Evolutionary conservation across 192 early-diverging fungal species (phyloP).

Genomic region (Kappamyces sp.): DNA sequence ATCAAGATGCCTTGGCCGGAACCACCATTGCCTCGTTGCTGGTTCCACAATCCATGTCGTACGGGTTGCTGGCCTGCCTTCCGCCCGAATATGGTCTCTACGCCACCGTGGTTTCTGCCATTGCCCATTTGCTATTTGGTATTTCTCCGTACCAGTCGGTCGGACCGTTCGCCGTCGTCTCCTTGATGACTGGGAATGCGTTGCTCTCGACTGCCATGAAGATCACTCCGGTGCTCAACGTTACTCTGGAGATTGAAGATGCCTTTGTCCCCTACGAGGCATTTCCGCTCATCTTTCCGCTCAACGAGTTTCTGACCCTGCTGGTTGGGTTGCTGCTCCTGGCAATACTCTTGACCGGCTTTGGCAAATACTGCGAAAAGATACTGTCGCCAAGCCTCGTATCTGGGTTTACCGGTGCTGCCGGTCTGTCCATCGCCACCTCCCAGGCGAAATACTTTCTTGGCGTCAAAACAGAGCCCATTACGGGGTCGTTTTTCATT

Average conservation of each 20-base stretch:
- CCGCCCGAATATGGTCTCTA: constrained; percentile 12
- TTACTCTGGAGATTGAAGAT: neutral
- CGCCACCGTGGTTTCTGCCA: neutral
- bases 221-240: too few relatives aligned
- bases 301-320: constrained; percentile 3
- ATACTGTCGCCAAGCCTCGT: neutral
- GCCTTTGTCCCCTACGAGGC: neutral
- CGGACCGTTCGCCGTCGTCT: constrained; percentile 11
- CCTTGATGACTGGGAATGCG: constrained; percentile 4
- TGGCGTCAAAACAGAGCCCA: constrained; percentile 3
- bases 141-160: neutral
- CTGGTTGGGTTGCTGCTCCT: neutral
- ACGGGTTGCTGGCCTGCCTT: constrained; percentile 2
- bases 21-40: constrained; percentile 4
- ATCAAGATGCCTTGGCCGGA: constrained; percentile 6
- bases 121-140: constrained; percentile 14
- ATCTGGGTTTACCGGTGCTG: neutral
- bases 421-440: neutral
- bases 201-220: neutral
- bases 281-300: neutral
- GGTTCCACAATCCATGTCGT: constrained; percentile 13
- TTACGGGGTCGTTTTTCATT: neutral
- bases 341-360: neutral
- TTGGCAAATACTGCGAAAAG: neutral
- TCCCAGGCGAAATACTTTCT: constrained; percentile 6